Evolutionary conservation across 2,329 filamentous ascomycete genomes (phyloP).

Genomic region (Lasiodiplodia theobromae): DNA sequence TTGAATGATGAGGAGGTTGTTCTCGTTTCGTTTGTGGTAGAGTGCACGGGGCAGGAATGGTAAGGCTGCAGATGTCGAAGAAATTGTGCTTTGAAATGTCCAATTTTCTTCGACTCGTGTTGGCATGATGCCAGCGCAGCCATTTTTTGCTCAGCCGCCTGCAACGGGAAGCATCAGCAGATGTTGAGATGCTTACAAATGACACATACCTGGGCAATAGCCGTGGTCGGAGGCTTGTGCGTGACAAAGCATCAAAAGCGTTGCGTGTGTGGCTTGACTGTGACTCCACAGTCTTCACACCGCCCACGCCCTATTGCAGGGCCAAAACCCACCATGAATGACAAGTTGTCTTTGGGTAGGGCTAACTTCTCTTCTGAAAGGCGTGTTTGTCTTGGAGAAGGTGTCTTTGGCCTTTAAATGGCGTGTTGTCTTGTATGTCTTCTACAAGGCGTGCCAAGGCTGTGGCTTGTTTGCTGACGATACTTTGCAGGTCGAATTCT

Average conservation of each 20-base stretch:
- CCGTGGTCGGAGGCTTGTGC: not conserved
- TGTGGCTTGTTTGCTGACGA: not conserved
- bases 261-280: conserved; percentile 1
- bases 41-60: not conserved
- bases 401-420: too few species aligned
- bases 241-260: not conserved
- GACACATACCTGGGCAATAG: not conserved
- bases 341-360: too few species aligned
- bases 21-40: not conserved
- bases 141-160: not conserved
- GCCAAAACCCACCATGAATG: too few species aligned
- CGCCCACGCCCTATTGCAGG: not conserved
- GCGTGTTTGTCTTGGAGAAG: too few species aligned
- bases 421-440: too few species aligned
- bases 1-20: not conserved
- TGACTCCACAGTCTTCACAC: not conserved
- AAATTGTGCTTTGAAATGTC: not conserved
- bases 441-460: not conserved
- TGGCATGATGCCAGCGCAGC: not conserved
- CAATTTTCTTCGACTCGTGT: not conserved
- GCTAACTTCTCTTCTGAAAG: too few species aligned
- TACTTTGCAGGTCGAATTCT: not conserved
- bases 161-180: not conserved
- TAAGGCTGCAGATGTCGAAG: not conserved
- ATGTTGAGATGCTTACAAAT: not conserved